phyloP scores from a whole-genome alignment of 306 rosid species.

The Carpinus fangiana region DNA sequence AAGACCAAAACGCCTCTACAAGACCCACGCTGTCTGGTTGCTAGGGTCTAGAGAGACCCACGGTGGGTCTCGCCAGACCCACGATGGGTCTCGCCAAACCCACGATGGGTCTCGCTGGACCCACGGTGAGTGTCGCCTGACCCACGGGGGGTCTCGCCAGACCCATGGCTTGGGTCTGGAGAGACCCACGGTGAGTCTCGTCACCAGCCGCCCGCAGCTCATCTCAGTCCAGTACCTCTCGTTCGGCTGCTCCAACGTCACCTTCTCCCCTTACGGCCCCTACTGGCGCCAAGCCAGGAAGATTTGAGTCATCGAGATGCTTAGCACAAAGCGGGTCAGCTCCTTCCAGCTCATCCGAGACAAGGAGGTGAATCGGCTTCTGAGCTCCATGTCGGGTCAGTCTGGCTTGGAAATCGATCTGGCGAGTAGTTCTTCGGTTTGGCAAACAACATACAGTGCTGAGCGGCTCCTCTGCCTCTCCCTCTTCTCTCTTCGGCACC shows the following conservation, averaged over 20 bases:
- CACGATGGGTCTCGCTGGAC: too few relatives aligned
- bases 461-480: too few relatives aligned
- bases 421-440: slow-evolving; percentile 14
- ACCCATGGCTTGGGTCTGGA: too few relatives aligned
- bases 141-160: too few relatives aligned
- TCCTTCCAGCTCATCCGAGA: slow-evolving; percentile 30
- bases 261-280: slow-evolving; percentile 45
- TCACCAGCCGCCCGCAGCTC: slow-evolving; percentile 41
- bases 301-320: slow-evolving; percentile 38
- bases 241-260: slow-evolving; percentile 43
- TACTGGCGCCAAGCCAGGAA: slow-evolving; percentile 47
- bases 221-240: slow-evolving; percentile 42
- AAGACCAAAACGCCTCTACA: too few relatives aligned
- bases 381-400: slow-evolving; percentile 4
- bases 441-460: slow-evolving; percentile 38
- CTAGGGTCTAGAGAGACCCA: too few relatives aligned
- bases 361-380: slow-evolving; percentile 33
- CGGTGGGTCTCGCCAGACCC: too few relatives aligned
- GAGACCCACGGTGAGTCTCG: slow-evolving; percentile 36
- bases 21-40: too few relatives aligned
- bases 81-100: too few relatives aligned
- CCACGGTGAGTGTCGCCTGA: too few relatives aligned
- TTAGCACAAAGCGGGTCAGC: slow-evolving; percentile 34
- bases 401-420: slow-evolving; percentile 17
- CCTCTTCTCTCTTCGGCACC: too few relatives aligned